Evolutionary conservation across 495 filamentous ascomycete genomes (phyloP).

Genomic region (Friedmanniomyces simplex): DNA sequence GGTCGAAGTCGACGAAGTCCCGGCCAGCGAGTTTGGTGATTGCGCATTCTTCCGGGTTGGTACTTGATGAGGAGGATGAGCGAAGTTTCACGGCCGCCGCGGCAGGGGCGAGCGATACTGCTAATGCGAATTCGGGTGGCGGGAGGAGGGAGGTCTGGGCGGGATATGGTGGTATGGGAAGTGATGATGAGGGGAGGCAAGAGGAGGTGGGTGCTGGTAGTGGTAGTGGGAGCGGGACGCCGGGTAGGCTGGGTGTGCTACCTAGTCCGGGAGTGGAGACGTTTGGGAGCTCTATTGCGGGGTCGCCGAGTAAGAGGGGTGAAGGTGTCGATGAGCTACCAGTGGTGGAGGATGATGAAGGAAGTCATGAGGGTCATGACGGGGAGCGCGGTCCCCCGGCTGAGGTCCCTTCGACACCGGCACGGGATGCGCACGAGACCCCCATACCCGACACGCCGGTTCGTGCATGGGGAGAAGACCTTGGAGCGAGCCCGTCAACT

Average conservation of each 20-base stretch:
- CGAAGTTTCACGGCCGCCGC: neutral
- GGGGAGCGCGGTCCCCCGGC: too few relatives aligned
- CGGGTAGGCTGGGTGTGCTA: conserved; percentile 18
- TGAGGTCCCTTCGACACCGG: too few relatives aligned
- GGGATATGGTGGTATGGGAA: neutral
- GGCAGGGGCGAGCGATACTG: neutral
- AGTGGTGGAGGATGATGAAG: too few relatives aligned
- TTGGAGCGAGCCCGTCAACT: neutral
- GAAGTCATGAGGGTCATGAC: too few relatives aligned
- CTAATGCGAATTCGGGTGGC: neutral
- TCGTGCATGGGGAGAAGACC: neutral
- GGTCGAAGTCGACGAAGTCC: neutral
- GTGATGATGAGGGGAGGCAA: neutral
- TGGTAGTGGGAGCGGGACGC: neutral
- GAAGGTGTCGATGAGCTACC: too few relatives aligned
- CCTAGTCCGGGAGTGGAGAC: conserved; percentile 15
- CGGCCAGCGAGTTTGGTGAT: conserved; percentile 4
- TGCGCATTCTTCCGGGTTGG: neutral
- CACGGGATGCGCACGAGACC: neutral
- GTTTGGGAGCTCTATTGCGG: neutral
- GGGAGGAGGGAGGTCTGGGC: conserved; percentile 1
- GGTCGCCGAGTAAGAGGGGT: neutral
- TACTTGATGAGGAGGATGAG: neutral
- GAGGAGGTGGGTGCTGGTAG: neutral
- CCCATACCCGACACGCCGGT: neutral